phyloP scores from a whole-genome alignment of 441 rosid genomes.

The Sinapis alba region DNA sequence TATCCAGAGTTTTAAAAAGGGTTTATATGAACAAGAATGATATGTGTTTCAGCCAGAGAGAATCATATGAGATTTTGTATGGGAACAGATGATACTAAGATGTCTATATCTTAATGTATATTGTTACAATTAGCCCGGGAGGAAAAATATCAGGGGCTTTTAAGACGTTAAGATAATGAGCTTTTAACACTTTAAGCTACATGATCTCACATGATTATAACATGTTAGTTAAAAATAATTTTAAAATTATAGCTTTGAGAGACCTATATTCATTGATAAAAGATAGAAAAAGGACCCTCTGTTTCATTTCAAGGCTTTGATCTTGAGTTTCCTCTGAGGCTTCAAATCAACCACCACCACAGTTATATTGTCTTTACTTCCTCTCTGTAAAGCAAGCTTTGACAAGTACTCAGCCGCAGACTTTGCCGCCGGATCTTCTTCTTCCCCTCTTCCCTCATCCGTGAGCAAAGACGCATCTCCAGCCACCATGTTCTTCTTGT shows the following conservation, averaged over 20 bases:
- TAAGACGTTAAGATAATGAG: constrained; percentile 21
- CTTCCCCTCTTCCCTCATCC: constrained; percentile 29
- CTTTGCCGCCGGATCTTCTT: constrained; percentile 56
- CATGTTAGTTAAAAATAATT: constrained; percentile 9
- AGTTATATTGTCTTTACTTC: constrained; percentile 67
- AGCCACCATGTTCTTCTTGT: constrained; percentile 50
- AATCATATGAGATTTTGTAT: constrained; percentile 53
- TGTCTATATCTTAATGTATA: constrained; percentile 6
- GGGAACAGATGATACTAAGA: constrained; percentile 33
- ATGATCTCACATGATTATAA: constrained; percentile 13
- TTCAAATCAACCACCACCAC: constrained; percentile 63
- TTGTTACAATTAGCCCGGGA: constrained; percentile 36
- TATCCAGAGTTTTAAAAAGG: background rate
- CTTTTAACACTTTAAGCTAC: constrained; percentile 36
- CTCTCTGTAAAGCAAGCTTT: constrained; percentile 60
- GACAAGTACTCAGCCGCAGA: constrained; percentile 65
- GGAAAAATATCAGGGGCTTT: constrained; percentile 27
- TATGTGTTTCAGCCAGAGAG: constrained; percentile 73
- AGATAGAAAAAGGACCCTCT: constrained; percentile 21
- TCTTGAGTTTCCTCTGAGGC: constrained; percentile 61
- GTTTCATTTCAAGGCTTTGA: constrained; percentile 42
- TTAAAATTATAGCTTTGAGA: constrained; percentile 3
- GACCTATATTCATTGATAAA: constrained; percentile 26
- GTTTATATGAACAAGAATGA: background rate
- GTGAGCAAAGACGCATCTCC: constrained; percentile 33